Base-by-base conservation (phyloP, 352 stramenopile species). In the Globisporangium cederbergense region DNA sequence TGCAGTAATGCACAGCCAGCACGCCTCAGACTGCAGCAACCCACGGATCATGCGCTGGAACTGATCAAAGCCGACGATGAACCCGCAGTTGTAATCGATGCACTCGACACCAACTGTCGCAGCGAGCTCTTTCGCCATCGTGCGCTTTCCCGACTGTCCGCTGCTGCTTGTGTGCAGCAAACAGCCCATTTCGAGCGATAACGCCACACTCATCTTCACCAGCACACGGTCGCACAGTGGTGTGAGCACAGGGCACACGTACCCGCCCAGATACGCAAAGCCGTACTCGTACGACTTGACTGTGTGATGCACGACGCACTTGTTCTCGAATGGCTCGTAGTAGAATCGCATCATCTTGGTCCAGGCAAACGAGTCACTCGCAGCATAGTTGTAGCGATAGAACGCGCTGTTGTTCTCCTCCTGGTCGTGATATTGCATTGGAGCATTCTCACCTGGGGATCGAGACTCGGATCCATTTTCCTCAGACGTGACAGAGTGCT, bases 281-380 rank as follows among this genome's bases (percentile, higher is more conserved):
- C 79, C 79, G 60, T 88, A 91, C 54, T 87, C 76, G 54, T 77
- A 87, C 0, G 71, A 79, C 63, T 84, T 90, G 1, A 88, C 71
- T 38, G 73, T 66, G 28, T 91, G 81, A 30, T 86, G 78, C 34
- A 91, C 64, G 8, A 78, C 71, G 40, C 74, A 86, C 36, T 67
- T 79, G 58, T 78, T 81, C 55, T 84, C 78, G 28, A 81, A 85
- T 0, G 74, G 70, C 3, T 88, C 79, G 55, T 83, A 90, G 58
- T 83, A 77, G 68, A 81, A 89, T 3, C 82, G 72, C 58, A 79
- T 77, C 53, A 87, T 58, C 66, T 87, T 88, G 20, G 67, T 83
- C 81, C 81, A 91, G 1, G 67, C 57, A 62, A 91, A 91, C 7
- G 76, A 81, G 7, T 77, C 65, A 7, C 76, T 73, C 28, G 70